Conservation (phyloP, 306 rosid species). For the Trifolium subterraneum region DNA sequence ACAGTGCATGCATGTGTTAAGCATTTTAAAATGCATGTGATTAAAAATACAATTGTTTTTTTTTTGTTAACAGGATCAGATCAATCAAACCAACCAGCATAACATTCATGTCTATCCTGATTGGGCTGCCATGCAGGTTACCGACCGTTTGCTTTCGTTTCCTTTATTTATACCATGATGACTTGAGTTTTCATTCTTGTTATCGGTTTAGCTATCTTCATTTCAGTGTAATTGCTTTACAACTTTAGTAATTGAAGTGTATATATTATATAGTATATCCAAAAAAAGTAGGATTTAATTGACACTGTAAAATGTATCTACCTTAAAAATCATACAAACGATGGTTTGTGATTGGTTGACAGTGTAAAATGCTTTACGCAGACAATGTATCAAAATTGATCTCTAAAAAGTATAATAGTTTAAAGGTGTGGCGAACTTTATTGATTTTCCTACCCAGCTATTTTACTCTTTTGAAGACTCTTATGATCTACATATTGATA, state of each 20-base stretch:
- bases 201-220: background rate
- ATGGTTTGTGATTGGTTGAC: background rate
- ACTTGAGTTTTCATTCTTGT: conserved; percentile 3
- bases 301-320: background rate
- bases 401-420: background rate
- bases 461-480: background rate
- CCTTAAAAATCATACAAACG: background rate
- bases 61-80: conserved; percentile 63
- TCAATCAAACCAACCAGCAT: conserved; percentile 55
- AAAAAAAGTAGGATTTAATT: background rate
- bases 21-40: conserved; percentile 12
- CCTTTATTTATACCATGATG: conserved; percentile 15
- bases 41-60: conserved; percentile 28
- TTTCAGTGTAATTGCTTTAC: background rate
- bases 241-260: conserved; percentile 6
- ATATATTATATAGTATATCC: background rate
- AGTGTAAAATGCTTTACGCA: background rate
- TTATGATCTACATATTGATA: background rate
- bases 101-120: conserved; percentile 81
- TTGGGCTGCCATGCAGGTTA: conserved; percentile 99
- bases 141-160: conserved; percentile 23
- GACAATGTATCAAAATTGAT: background rate
- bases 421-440: background rate
- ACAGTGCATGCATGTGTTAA: conserved; percentile 25
- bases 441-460: background rate